A percentile compares a stretch with the other conserved stretches of the same genome.
Evolutionary conservation across 148 eudicot species (phyloP).

Genomic region (Rhododendron simsii): DNA sequence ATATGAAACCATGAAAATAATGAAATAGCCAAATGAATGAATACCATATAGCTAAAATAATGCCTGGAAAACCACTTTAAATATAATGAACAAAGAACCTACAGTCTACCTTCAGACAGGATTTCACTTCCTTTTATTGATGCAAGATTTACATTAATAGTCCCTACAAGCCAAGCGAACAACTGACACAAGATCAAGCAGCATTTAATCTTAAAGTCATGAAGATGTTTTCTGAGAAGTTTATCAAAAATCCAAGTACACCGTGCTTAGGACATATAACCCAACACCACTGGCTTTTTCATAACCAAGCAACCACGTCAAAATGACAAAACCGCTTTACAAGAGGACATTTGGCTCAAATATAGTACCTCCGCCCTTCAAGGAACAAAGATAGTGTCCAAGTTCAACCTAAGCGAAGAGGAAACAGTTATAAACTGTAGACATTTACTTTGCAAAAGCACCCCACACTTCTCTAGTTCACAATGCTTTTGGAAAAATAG

Average conservation of each 20-base stretch:
- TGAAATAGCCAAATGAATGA: background rate
- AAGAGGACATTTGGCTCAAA: background rate
- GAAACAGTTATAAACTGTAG: background rate
- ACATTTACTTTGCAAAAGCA: background rate
- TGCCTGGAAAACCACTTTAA: background rate
- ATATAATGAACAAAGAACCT: background rate
- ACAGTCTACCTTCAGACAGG: background rate
- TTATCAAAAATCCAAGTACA: background rate
- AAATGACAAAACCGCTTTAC: background rate
- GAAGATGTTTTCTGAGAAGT: background rate
- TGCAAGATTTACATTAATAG: background rate
- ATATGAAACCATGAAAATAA: background rate
- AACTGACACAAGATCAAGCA: background rate
- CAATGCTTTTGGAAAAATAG: background rate
- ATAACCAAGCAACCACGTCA: background rate
- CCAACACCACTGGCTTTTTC: background rate
- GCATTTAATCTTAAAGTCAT: background rate
- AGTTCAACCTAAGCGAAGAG: background rate
- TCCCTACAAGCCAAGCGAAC: background rate
- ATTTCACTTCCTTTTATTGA: background rate
- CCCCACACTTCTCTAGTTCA: background rate
- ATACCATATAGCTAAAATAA: background rate
- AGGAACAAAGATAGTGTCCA: background rate
- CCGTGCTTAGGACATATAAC: background rate
- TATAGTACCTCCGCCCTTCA: background rate